phyloP scores from a whole-genome alignment of 2,329 filamentous ascomycete genomes.

The Byssochlamys sp. region DNA sequence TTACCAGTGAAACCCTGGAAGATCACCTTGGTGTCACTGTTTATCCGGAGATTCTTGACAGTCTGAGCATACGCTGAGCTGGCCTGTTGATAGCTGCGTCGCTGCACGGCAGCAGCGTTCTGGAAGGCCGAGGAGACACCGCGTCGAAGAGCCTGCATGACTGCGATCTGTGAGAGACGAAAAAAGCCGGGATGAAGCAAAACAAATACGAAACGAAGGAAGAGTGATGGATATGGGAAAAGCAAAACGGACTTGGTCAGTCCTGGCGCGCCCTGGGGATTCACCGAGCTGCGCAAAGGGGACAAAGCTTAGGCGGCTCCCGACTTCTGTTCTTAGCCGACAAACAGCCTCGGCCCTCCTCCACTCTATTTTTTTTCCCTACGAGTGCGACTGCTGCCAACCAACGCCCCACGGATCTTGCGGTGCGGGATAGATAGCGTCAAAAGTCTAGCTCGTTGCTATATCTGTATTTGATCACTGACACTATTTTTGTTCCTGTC shows the following conservation, averaged over 20 bases:
- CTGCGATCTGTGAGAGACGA: conserved; percentile 10
- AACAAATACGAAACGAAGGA: conserved; percentile 10
- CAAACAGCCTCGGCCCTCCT: not conserved
- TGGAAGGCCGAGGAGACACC: conserved; percentile 60
- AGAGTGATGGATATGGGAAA: not conserved
- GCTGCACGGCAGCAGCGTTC: conserved; percentile 50
- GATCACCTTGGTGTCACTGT: conserved; percentile 82
- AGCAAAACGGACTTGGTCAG: not conserved
- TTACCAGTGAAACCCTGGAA: conserved; percentile 97
- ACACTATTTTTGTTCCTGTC: not conserved
- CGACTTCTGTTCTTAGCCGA: not conserved
- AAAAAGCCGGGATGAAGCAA: conserved; percentile 8
- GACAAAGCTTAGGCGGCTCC: conserved; percentile 1
- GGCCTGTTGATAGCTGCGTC: conserved; percentile 65
- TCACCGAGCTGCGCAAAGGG: not conserved
- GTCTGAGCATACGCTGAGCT: conserved; percentile 62
- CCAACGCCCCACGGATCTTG: not conserved
- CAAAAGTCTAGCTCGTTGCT: not conserved
- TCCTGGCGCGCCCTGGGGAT: not conserved
- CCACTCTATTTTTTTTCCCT: not conserved
- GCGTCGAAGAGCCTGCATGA: conserved; percentile 78
- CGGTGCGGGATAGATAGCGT: not conserved
- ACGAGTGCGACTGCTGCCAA: not conserved
- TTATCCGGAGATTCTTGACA: conserved; percentile 82
- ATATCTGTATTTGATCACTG: not conserved